phyloP scores from a whole-genome alignment of 352 stramenopile species.

The Globisporangium camurandrum region DNA sequence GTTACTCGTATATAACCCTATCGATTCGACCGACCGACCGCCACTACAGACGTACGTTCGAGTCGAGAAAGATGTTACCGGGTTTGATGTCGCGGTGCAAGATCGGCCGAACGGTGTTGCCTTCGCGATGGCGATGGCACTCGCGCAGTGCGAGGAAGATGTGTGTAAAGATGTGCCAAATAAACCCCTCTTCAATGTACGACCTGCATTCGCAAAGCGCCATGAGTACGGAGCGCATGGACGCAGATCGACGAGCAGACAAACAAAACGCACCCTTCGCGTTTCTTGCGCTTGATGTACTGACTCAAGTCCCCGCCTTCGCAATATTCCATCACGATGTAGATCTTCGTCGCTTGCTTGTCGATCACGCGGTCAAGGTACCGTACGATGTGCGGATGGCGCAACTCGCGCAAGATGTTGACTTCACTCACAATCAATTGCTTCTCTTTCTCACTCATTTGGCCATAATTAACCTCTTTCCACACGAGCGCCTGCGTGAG shows the following conservation, averaged over 20 bases:
- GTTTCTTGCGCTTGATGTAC: slow-evolving; percentile 88
- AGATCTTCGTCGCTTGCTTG: slow-evolving; percentile 88
- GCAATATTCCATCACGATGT: slow-evolving; percentile 95
- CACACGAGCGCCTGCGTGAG: slow-evolving; percentile 86
- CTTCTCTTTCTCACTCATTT: slow-evolving; percentile 92
- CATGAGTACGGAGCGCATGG: neutral
- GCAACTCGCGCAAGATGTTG: slow-evolving; percentile 91
- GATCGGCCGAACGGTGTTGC: slow-evolving; percentile 75
- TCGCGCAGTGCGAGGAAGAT: slow-evolving; percentile 89
- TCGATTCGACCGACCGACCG: slow-evolving; percentile 8
- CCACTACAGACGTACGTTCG: slow-evolving; percentile 43
- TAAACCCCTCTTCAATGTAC: slow-evolving; percentile 90
- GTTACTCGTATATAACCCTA: no score
- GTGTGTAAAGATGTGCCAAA: slow-evolving; percentile 92
- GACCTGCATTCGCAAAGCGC: slow-evolving; percentile 23
- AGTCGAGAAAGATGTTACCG: slow-evolving; percentile 90
- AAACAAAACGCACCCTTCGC: slow-evolving; percentile 52
- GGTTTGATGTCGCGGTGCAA: slow-evolving; percentile 90
- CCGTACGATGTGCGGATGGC: slow-evolving; percentile 90
- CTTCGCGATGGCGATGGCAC: slow-evolving; percentile 84
- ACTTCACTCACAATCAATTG: slow-evolving; percentile 92
- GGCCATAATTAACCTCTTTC: slow-evolving; percentile 90
- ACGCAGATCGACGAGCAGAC: neutral
- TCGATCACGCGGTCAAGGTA: slow-evolving; percentile 93
- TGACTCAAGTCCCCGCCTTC: slow-evolving; percentile 85